These are phyloP conservation scores for Sporothrix humicola DNA, from an alignment of 2,329 filamentous ascomycete genomes.

Conservation along the genomic window DNA sequence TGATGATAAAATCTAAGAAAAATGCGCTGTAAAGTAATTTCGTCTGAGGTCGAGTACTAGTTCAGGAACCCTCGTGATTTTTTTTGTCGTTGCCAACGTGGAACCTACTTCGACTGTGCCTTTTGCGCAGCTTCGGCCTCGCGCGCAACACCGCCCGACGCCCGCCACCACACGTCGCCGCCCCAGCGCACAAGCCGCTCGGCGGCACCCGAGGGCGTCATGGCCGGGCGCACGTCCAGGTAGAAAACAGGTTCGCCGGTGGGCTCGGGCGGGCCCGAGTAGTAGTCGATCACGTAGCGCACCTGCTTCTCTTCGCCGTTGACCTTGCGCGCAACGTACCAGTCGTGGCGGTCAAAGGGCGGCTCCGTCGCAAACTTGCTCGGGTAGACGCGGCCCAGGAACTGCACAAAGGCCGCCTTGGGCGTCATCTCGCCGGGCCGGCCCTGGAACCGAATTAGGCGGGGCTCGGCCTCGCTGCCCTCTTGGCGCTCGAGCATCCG, in stretches of 20 bases:
- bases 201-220: constrained; percentile 78
- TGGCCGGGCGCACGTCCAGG: constrained; percentile 88
- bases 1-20: background rate
- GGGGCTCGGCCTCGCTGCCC: constrained; percentile 55
- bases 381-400: constrained; percentile 80
- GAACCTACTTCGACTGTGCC: too few species aligned
- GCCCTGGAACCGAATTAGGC: constrained; percentile 85
- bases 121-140: constrained; percentile 43
- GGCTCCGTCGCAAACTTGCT: constrained; percentile 79
- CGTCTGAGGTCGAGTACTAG: background rate
- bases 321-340: constrained; percentile 81
- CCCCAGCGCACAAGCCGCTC: constrained; percentile 89
- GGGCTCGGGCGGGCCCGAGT: constrained; percentile 79
- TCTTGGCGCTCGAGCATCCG: constrained; percentile 51
- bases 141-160: constrained; percentile 72
- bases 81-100: too few species aligned
- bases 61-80: too few species aligned
- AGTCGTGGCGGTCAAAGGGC: constrained; percentile 96
- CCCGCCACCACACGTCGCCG: constrained; percentile 91
- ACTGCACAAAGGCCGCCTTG: constrained; percentile 83
- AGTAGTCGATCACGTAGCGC: constrained; percentile 97
- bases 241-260: constrained; percentile 94
- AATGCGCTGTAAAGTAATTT: background rate
- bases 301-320: constrained; percentile 75
- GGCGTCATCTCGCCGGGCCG: constrained; percentile 88